A percentile compares a stretch with the other conserved stretches of the same genome.
phyloP scores from a whole-genome alignment of 2,329 filamentous ascomycete species.

The Colletotrichum tabaci region DNA sequence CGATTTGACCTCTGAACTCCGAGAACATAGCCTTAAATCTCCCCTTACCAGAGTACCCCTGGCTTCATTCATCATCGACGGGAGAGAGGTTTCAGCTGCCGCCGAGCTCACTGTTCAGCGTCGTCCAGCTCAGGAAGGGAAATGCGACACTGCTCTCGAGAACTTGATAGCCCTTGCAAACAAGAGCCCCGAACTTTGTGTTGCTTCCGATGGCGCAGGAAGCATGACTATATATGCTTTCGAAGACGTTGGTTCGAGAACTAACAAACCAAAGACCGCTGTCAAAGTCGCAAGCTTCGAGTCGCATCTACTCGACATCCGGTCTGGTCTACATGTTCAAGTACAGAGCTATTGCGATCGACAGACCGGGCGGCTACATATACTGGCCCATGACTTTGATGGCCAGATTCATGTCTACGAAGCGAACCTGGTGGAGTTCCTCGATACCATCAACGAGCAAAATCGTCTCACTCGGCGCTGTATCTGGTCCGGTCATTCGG shows the following conservation, averaged over 20 bases:
- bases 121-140: conserved; percentile 45
- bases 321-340: conserved; percentile 69
- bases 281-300: conserved; percentile 90
- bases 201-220: conserved; percentile 86
- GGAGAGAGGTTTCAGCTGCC: conserved; percentile 82
- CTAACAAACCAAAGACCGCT: conserved; percentile 76
- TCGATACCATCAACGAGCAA: conserved; percentile 78
- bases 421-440: conserved; percentile 82
- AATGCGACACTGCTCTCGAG: conserved; percentile 77
- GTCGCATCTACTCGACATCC: conserved; percentile 65
- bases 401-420: conserved; percentile 88
- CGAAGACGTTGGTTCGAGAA: conserved; percentile 84
- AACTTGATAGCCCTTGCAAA: conserved; percentile 91
- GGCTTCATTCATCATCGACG: conserved; percentile 83
- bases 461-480: conserved; percentile 74
- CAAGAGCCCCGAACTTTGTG: conserved; percentile 86
- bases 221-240: conserved; percentile 94
- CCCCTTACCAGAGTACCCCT: not conserved
- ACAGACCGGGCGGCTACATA: conserved; percentile 74
- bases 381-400: conserved; percentile 88
- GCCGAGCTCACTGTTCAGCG: conserved; percentile 81
- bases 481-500: conserved; percentile 88
- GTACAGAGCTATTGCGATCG: conserved; percentile 81
- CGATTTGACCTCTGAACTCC: conserved; percentile 81
- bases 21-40: conserved; percentile 52